Base-by-base conservation (phyloP, 805 yeast genomes). In the Saccharomycopsis sp. region DNA sequence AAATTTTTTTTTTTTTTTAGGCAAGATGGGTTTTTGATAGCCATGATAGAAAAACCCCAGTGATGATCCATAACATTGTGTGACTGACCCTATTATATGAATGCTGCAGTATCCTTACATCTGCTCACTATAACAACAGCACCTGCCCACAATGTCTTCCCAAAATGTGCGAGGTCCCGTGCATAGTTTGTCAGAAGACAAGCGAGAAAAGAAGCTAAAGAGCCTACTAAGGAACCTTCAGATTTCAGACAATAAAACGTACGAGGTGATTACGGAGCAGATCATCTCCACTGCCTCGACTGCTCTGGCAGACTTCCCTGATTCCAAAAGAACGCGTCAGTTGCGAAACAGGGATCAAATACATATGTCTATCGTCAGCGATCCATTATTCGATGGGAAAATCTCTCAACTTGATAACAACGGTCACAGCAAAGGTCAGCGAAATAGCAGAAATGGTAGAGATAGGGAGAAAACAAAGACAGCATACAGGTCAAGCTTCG, bases 241-340 rank as follows among this genome's bases (percentile, higher is more conserved):
- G 36, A 64, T 65, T 21, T 62, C 67, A 0, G 68, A 63, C 38
- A 64, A 64, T 45, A 60, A 61, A 41, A 53, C 57, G 13, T 64
- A 63, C 45, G 60, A 60, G 31, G 50, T 54, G 5, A 50, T 64
- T 3, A 62, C 59, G 20, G 57, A 59, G 36, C 57, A 59, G 37
- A 59, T 60, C 42, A 45, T 59, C 23, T 29, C 46, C n/a, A 54
- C 51, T 15, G 48, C 48, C 6, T 48, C 48, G 2, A 38, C 12
- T 25, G 21, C n/a, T n/a, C n/a, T n/a, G n/a, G n/a, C n/a, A n/a
- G n/a, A n/a, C 10, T 48, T 41, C 40, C 22, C 36, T 53, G 42
- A 30, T 7, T 18, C 36, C 21, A 45, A 48, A 27, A 43, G 54
- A 23, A 15, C 51, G 7, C 49, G 49, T 5, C 42, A 45, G 34